A percentile compares a stretch with the other conserved stretches of the same genome.
These are phyloP conservation scores for Kwoniella bestiolae DNA, from an alignment of 768 basidiomycete genomes.

Conservation along the genomic window DNA sequence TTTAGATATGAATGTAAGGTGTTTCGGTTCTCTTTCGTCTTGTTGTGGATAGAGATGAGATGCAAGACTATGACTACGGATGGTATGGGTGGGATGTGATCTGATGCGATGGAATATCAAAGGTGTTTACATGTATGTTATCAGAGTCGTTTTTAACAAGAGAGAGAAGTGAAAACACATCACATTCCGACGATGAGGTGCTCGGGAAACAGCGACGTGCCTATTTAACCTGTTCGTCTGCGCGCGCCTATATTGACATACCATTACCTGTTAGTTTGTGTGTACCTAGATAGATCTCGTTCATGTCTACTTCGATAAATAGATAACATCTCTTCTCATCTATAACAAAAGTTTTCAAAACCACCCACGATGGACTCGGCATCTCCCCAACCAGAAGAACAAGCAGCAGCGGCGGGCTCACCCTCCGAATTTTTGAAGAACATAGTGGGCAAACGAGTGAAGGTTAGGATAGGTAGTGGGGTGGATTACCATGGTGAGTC, in stretches of 20 bases:
- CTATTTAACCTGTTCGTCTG: not conserved
- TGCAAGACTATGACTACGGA: too few relatives aligned
- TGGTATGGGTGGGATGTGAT: not conserved
- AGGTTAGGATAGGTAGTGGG: slow-evolving; percentile 86
- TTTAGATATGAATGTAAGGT: too few relatives aligned
- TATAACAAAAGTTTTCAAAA: not conserved
- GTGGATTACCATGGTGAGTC: slow-evolving; percentile 88
- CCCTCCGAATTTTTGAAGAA: slow-evolving; percentile 93
- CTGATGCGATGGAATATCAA: not conserved
- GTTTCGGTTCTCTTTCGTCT: not conserved
- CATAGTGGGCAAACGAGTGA: slow-evolving; percentile 93
- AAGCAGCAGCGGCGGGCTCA: slow-evolving; percentile 64
- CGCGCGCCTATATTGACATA: not conserved
- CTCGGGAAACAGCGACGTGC: not conserved
- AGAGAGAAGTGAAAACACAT: too few relatives aligned
- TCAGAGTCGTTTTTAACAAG: too few relatives aligned
- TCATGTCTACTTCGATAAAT: not conserved
- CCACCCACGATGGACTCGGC: slow-evolving; percentile 35
- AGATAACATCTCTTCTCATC: not conserved
- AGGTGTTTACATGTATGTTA: not conserved
- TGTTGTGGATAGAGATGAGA: not conserved
- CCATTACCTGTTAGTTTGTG: not conserved
- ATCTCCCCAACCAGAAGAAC: slow-evolving; percentile 40
- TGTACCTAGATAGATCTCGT: slow-evolving; percentile 4
- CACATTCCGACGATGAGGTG: not conserved